Conservation (phyloP, 1,139 yeast species). For the Lodderomyces theae region DNA sequence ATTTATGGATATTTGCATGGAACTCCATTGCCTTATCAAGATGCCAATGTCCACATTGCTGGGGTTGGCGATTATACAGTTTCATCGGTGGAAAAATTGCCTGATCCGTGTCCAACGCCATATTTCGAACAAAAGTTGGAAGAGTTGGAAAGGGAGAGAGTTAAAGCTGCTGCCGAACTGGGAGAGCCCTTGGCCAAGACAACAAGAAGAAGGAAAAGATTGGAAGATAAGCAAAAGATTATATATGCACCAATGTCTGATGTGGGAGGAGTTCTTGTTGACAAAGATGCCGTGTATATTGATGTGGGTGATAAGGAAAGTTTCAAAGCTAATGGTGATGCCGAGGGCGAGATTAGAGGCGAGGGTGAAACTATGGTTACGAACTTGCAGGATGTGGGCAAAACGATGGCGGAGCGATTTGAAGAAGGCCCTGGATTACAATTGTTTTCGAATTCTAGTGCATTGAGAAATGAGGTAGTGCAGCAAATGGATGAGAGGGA, state of each 20-base stretch:
- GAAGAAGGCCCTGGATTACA: slow-evolving; percentile 70
- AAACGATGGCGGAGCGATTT: slow-evolving; percentile 60
- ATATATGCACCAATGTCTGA: slow-evolving; percentile 99
- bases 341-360: slow-evolving; percentile 50
- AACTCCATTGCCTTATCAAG: slow-evolving; percentile 70
- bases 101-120: slow-evolving; percentile 99
- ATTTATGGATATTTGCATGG: slow-evolving; percentile 95
- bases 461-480: slow-evolving; percentile 40
- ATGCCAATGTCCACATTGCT: slow-evolving; percentile 86
- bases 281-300: slow-evolving; percentile 93
- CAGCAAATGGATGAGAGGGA: slow-evolving; percentile 32
- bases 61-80: slow-evolving; percentile 91
- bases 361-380: slow-evolving; percentile 84
- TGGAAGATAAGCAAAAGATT: slow-evolving; percentile 90
- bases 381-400: slow-evolving; percentile 67
- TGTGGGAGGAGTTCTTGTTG: slow-evolving; percentile 95
- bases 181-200: slow-evolving; percentile 57
- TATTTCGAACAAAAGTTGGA: slow-evolving; percentile 82
- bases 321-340: slow-evolving; percentile 54
- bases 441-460: slow-evolving; percentile 61
- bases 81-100: slow-evolving; percentile 76
- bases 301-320: slow-evolving; percentile 69
- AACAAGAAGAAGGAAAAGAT: slow-evolving; percentile 76
- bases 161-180: slow-evolving; percentile 57
- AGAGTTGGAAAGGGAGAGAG: slow-evolving; percentile 69